A percentile compares a stretch with the other conserved stretches of the same genome.
These are phyloP conservation scores for Colletotrichum filicis DNA, from an alignment of 2,329 filamentous ascomycete species.

Conservation along the genomic window DNA sequence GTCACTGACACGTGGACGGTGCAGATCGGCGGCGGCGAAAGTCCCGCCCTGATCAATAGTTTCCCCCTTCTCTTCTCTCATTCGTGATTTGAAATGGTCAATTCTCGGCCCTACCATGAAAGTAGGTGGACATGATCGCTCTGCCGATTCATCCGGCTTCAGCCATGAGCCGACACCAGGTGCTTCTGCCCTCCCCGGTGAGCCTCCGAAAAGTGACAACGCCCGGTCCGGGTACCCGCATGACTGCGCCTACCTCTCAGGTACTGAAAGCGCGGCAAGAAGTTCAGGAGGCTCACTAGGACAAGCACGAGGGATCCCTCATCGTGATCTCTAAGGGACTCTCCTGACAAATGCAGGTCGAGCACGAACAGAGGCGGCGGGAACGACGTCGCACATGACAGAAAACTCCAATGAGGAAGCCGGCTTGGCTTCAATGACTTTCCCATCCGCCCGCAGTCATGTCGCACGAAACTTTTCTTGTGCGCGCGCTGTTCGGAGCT, in stretches of 20 bases:
- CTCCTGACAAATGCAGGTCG: neutral
- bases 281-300: neutral
- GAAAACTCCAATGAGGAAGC: neutral
- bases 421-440: neutral
- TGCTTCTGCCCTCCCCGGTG: neutral
- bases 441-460: neutral
- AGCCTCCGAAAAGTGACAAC: neutral
- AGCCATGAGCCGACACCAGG: too few relatives aligned
- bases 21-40: conserved; percentile 3
- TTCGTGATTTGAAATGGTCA: neutral
- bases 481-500: neutral
- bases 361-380: neutral
- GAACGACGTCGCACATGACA: neutral
- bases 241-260: conserved; percentile 1
- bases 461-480: neutral
- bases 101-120: neutral
- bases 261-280: too few relatives aligned
- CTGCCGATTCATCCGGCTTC: too few relatives aligned
- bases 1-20: conserved; percentile 9
- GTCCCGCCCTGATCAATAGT: neutral
- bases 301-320: neutral
- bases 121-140: neutral
- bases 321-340: neutral
- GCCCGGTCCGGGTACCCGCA: conserved; percentile 9
- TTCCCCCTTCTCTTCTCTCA: neutral